These are phyloP conservation scores for Prunus persica DNA, from an alignment of 306 rosid genomes.

Conservation along the genomic window Prunus_persica_NCBIv2 NC_034016.1:16935501-16936000, in stretches of 20 bases:
- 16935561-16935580: conserved; percentile 87
- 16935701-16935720: conserved; percentile 94
- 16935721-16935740: conserved; percentile 75
- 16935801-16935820: not conserved
- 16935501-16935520: not conserved
- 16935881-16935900: not conserved
- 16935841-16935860: not conserved
- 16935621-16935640: conserved; percentile 76
- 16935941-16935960: no score
- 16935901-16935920: no score
- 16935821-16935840: conserved; percentile 1
- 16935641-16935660: conserved; percentile 85
- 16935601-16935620: conserved; percentile 84
- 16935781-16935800: not conserved
- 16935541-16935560: conserved; percentile 19
- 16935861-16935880: not conserved
- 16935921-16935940: not conserved
- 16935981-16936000: not conserved
- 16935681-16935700: conserved; percentile 82
- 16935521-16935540: conserved; percentile 15
- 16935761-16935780: conserved; percentile 4
- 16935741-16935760: not conserved
- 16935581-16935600: conserved; percentile 94
- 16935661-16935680: conserved; percentile 63
- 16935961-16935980: not conserved